Base-by-base conservation (phyloP, 768 basidiomycete genomes). In the Trichaptum fuscoviolaceum region DNA sequence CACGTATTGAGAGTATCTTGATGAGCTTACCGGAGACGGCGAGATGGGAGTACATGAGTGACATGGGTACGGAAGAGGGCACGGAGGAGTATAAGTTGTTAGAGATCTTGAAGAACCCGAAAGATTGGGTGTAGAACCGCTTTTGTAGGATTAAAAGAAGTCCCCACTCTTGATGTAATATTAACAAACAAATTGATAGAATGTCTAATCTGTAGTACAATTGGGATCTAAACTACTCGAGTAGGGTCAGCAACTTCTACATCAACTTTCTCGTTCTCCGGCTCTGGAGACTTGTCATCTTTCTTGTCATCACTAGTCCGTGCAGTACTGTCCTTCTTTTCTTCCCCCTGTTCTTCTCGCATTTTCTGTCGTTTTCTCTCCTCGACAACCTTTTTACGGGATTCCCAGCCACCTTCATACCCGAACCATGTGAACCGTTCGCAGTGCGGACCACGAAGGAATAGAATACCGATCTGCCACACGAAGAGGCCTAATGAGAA, bases 1-100 rank as follows among this genome's bases (percentile, higher is more conserved):
- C 93, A 10, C 81, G 94, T 69, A 89, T 95, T 23, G 94, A 96
- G 79, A 93, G 92, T 75, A 93, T 95, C 66, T 75, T 95, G 52
- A 95, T 95, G 93, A 93, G 89, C 75, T 77, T 96, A 64, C 94
- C 94, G 0, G 89, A 94, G 77, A 90, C 86, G 5, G 92, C 91
- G 26, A 82, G 92, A 69, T 96, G 93, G 93, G 94, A 96, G 77
- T 96, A 95, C 75, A 89, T 89, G 86, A 81, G 85, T 4, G 89
- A 92, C 7, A 75, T 95, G 69, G 93, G 90, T 1, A 79, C 76
- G 23, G 80, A 87, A 30, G 81, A 77, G 66, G 86, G 83, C 0
- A 87, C 87, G 10, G 84, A 85, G 66, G 94, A 95, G 73, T 88
- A 83, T 20, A 82, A 82, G 63, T 71, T 94, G 35, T 69, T 92